Conservation (phyloP, 176 grass and related monocot genomes). For the Juncus effusus region DNA sequence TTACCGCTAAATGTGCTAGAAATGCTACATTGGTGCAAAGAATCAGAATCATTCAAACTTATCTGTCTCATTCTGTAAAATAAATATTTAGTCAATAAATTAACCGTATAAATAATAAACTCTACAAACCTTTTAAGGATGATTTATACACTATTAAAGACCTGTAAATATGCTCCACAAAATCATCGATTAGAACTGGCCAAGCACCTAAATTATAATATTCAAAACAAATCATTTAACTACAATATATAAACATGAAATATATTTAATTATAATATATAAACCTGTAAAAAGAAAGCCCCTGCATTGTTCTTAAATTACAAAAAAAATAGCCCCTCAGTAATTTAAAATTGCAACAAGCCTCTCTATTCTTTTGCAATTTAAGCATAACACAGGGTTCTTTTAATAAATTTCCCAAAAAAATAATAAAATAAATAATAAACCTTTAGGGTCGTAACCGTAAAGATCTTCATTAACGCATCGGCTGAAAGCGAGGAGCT, state of each 20-base stretch:
- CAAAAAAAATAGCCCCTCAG: too few species aligned
- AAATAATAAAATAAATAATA: not conserved
- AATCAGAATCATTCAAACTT: not conserved
- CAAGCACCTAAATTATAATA: slow-evolving; percentile 71
- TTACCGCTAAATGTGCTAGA: slow-evolving; percentile 77
- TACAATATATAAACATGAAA: too few species aligned
- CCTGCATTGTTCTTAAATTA: too few species aligned
- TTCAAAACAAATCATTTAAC: too few species aligned
- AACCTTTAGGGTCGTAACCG: slow-evolving; percentile 95
- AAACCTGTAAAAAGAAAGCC: slow-evolving; percentile 3
- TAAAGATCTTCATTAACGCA: slow-evolving; percentile 83
- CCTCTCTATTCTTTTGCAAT: too few species aligned
- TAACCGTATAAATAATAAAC: not conserved
- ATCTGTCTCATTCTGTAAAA: slow-evolving; percentile 14
- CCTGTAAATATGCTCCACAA: slow-evolving; percentile 97
- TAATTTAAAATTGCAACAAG: too few species aligned
- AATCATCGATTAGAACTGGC: slow-evolving; percentile 96
- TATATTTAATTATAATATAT: too few species aligned
- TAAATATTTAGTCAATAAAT: not conserved
- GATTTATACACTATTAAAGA: slow-evolving; percentile 27
- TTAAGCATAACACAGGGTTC: too few species aligned
- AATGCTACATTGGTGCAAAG: slow-evolving; percentile 52
- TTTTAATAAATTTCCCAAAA: too few species aligned
- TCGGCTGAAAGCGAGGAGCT: slow-evolving; percentile 80
- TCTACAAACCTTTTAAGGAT: not conserved